Base-by-base conservation (phyloP, 2,329 filamentous ascomycete genomes). In the Clarireedia monteithiana region DNA sequence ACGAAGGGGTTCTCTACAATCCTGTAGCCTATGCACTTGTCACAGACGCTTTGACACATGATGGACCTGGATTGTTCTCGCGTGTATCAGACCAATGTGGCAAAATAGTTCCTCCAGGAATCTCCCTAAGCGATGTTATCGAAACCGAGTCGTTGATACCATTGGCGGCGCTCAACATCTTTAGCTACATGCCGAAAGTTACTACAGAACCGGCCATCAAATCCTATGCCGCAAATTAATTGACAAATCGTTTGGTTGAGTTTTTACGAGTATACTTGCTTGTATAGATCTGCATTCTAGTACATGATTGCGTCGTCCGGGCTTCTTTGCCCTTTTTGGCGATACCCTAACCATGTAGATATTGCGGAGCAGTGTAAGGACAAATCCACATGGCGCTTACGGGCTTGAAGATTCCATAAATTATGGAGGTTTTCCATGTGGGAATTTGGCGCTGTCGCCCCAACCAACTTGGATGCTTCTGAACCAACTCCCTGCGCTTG, bases 1-100 rank as follows among this genome's bases (percentile, higher is more conserved):
- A 53, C 38, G 30, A 30, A 20, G 51, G 51, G 12, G 42, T 53
- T 2, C 15, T 53, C 10, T 48, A 27, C 2, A 53, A 53, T 20
- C 51, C 51, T 5, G 51, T 53, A 5, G 51, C 51, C 1, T 53
- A 53, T 20, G 51, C 51, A 5, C 46, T 53, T 26, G 23, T 53
- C 12, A 53, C 30, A 5, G 51, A 53, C 26, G 51, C 51, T 9
- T 27, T 53, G 30, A 15, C 12, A 14, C n/a, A 53, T 10, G 17
- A 47, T 2, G 51, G 51, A 0, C 51, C 51, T 4, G 51, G 51
- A 6, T 53, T 23, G 5, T 48, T 53, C 17, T 20, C 23, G 7
- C 15, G 51, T 10, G 51, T 53, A 7, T 12, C 14, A 9, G 42
- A 27, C 17, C 51, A 53, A 44, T 53, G 44, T 15, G 9, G 9